Percentiles rank a stretch among this genome's conserved stretches.
Evolutionary conservation across 2,329 filamentous ascomycete genomes (phyloP).

Genomic region (Diplocarpon rosae): DNA sequence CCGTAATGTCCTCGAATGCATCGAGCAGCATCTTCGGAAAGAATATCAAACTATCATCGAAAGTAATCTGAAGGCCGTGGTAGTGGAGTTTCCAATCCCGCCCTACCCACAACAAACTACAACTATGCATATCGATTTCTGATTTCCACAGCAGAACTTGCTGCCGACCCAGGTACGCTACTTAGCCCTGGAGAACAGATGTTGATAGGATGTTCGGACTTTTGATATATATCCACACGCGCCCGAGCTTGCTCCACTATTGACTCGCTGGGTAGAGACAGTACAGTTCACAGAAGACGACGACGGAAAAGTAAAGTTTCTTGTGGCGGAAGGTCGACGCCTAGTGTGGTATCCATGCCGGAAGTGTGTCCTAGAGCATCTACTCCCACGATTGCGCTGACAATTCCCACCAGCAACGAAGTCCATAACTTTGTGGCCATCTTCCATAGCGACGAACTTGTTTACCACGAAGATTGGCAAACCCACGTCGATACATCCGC

Average conservation of each 20-base stretch:
- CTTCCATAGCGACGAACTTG: slow-evolving; percentile 35
- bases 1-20: neutral
- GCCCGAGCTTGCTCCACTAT: neutral
- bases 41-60: too few species aligned
- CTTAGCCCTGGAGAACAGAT: too few species aligned
- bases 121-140: slow-evolving; percentile 26
- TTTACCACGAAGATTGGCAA: slow-evolving; percentile 28
- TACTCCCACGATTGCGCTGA: neutral
- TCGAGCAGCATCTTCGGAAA: too few species aligned
- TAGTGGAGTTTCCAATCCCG: slow-evolving; percentile 2
- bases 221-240: too few species aligned
- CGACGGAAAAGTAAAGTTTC: slow-evolving; percentile 20
- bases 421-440: slow-evolving; percentile 40
- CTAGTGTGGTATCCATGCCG: slow-evolving; percentile 39
- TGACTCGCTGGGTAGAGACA: slow-evolving; percentile 16
- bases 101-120: slow-evolving; percentile 14
- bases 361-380: slow-evolving; percentile 12
- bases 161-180: slow-evolving; percentile 16
- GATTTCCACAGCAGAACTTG: slow-evolving; percentile 22
- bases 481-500: slow-evolving; percentile 28
- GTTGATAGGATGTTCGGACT: too few species aligned
- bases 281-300: slow-evolving; percentile 22
- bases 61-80: too few species aligned
- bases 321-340: slow-evolving; percentile 29
- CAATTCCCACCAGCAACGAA: slow-evolving; percentile 25